These are phyloP conservation scores for Candida vaughaniae DNA, from an alignment of 805 yeast genomes.

Conservation along the genomic window DNA sequence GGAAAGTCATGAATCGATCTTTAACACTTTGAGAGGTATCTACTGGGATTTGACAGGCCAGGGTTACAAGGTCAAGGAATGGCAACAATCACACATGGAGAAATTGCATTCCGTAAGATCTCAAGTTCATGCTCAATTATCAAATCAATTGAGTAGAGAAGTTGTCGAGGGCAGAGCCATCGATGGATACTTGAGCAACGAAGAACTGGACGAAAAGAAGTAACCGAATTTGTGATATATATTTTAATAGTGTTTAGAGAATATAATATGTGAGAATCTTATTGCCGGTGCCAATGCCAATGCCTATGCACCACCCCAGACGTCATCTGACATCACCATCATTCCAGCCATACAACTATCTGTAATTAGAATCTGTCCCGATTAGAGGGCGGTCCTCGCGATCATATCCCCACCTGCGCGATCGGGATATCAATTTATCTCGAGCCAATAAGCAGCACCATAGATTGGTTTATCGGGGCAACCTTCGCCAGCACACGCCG, in stretches of 20 bases:
- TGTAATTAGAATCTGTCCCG: too few species aligned
- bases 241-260: too few species aligned
- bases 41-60: conserved; percentile 87
- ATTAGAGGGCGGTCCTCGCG: too few species aligned
- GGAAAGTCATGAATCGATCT: conserved; percentile 71
- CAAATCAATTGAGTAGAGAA: conserved; percentile 6
- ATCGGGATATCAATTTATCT: neutral
- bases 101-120: conserved; percentile 70
- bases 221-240: too few species aligned
- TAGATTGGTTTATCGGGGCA: too few species aligned
- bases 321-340: too few species aligned
- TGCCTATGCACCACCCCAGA: too few species aligned
- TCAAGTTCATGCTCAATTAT: conserved; percentile 47
- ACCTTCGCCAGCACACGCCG: too few species aligned
- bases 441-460: neutral
- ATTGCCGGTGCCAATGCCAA: too few species aligned
- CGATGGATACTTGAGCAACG: conserved; percentile 11
- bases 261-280: too few species aligned
- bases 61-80: conserved; percentile 63
- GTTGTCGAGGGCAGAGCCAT: conserved; percentile 26
- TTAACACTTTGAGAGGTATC: conserved; percentile 66
- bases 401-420: neutral
- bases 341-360: too few species aligned
- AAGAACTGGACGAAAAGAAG: conserved; percentile 19
- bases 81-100: conserved; percentile 78